These are phyloP conservation scores for Apiospora arundinis DNA, from an alignment of 2,329 filamentous ascomycete genomes.

Conservation along the genomic window DNA sequence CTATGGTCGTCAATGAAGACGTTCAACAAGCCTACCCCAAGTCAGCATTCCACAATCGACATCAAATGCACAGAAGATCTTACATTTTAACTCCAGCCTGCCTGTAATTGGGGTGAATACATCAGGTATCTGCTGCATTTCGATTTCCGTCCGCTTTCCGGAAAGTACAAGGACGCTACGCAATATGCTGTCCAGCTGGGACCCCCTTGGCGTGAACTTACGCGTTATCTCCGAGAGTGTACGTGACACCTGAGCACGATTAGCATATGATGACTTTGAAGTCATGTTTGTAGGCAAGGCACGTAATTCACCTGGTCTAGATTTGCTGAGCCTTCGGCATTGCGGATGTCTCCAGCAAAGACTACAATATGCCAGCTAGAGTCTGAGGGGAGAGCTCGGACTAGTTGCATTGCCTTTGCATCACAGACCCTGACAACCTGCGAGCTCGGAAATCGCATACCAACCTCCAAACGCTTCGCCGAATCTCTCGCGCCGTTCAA, in stretches of 20 bases:
- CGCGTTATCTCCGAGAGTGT: conserved; percentile 35
- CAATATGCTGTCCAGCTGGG: conserved; percentile 60
- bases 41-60: neutral
- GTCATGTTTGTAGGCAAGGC: no score
- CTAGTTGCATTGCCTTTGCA: conserved; percentile 61
- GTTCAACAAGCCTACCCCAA: conserved; percentile 60
- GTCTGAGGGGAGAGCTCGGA: conserved; percentile 56
- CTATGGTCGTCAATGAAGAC: conserved; percentile 62
- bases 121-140: conserved; percentile 59
- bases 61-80: conserved; percentile 25
- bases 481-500: conserved; percentile 42
- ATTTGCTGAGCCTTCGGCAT: conserved; percentile 40
- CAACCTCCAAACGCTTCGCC: conserved; percentile 51
- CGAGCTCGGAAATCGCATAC: conserved; percentile 63
- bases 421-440: conserved; percentile 67
- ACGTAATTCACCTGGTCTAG: conserved; percentile 37
- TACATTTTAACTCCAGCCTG: conserved; percentile 61
- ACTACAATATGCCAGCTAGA: conserved; percentile 53
- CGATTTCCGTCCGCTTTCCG: conserved; percentile 52
- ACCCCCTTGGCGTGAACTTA: conserved; percentile 48
- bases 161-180: conserved; percentile 61
- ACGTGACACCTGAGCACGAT: conserved; percentile 30
- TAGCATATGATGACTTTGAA: neutral
- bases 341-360: conserved; percentile 58
- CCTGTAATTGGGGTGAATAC: conserved; percentile 63